Conservation (phyloP, 106 monocot species). For the Amphibolis antarctica region DNA sequence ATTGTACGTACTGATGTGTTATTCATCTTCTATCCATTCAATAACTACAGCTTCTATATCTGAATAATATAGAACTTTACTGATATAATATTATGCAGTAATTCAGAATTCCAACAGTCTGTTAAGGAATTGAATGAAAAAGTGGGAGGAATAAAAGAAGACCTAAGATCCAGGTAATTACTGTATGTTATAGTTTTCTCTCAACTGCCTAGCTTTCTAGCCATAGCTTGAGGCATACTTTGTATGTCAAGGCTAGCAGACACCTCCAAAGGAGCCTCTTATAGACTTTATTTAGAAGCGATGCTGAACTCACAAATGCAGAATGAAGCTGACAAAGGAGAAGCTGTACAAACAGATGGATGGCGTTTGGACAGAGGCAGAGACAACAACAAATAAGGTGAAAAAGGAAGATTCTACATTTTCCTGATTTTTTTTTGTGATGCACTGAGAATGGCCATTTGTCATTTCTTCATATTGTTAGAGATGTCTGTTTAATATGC, state of each 20-base stretch:
- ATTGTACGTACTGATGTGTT: too few relatives aligned
- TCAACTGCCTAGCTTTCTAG: conserved; percentile 4
- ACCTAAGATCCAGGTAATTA: conserved; percentile 72
- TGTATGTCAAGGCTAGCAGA: conserved; percentile 17
- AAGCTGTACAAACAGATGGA: conserved; percentile 69
- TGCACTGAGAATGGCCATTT: too few relatives aligned
- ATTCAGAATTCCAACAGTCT: conserved; percentile 71
- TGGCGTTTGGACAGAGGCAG: conserved; percentile 76
- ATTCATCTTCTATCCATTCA: too few relatives aligned
- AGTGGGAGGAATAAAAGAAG: conserved; percentile 73
- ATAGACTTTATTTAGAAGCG: conserved; percentile 20
- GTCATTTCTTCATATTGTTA: too few relatives aligned
- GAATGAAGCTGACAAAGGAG: conserved; percentile 79
- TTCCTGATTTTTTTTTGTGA: too few relatives aligned
- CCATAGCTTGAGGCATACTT: conserved; percentile 17
- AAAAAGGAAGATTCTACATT: background rate
- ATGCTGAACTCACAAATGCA: conserved; percentile 38
- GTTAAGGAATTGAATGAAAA: conserved; percentile 86
- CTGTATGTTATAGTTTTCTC: background rate
- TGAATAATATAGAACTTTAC: background rate
- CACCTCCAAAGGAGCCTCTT: conserved; percentile 5
- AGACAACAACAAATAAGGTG: conserved; percentile 82
- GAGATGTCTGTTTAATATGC: too few relatives aligned
- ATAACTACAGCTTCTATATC: background rate
- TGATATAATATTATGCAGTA: conserved; percentile 37